Conservation (phyloP, 345 rosid species). For the Eucalyptus curtisii region DNA sequence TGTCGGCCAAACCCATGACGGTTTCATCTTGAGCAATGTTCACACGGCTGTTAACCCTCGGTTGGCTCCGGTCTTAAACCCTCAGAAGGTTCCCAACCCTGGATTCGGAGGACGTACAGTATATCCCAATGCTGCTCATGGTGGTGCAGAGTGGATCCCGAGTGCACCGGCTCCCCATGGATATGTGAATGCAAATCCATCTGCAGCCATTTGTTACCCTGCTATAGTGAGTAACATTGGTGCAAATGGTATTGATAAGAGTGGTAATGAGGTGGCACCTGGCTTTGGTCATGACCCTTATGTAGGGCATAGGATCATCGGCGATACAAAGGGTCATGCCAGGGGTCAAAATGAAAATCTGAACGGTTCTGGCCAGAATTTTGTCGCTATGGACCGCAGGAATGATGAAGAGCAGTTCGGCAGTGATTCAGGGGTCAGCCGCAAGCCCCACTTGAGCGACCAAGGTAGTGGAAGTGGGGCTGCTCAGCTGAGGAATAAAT, state of each 20-base stretch:
- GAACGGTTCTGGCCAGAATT: neutral
- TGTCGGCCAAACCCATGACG: slow-evolving; percentile 13
- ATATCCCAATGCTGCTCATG: slow-evolving; percentile 19
- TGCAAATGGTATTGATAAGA: slow-evolving; percentile 30
- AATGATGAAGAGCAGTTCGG: neutral
- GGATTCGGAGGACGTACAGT: slow-evolving; percentile 25
- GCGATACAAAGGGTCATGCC: slow-evolving; percentile 23
- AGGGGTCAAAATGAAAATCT: slow-evolving; percentile 5
- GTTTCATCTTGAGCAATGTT: slow-evolving; percentile 7
- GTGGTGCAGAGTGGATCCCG: slow-evolving; percentile 23
- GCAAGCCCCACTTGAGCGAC: slow-evolving; percentile 5
- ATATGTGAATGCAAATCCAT: slow-evolving; percentile 11
- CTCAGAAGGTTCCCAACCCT: slow-evolving; percentile 19
- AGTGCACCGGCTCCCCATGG: slow-evolving; percentile 14
- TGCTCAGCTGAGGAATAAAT: slow-evolving; percentile 36
- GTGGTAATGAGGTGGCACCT: slow-evolving; percentile 17
- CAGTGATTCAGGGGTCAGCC: slow-evolving; percentile 2
- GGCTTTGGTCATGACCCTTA: slow-evolving; percentile 16
- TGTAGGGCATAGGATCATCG: slow-evolving; percentile 23
- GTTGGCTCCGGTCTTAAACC: slow-evolving; percentile 25
- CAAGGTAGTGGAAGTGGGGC: slow-evolving; percentile 17
- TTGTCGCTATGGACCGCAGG: neutral
- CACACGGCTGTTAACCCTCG: slow-evolving; percentile 12
- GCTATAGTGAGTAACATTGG: slow-evolving; percentile 15
- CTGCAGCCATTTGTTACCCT: slow-evolving; percentile 7